A percentile compares a stretch with the other conserved stretches of the same genome.
These are phyloP conservation scores for Fusarium kyushuense DNA, from an alignment of 2,329 filamentous ascomycete genomes.

Conservation along the genomic window DNA sequence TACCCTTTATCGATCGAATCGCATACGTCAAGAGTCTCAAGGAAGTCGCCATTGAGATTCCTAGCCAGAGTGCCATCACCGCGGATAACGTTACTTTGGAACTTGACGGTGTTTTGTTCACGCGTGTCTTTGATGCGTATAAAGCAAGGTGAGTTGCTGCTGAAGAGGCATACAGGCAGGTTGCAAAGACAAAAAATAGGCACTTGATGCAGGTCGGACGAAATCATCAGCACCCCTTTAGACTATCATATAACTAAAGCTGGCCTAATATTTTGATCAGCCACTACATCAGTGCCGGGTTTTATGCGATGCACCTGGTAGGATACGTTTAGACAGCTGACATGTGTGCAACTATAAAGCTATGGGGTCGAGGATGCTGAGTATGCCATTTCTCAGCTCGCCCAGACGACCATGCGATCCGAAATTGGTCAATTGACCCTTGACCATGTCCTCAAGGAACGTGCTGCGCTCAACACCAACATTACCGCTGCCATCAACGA, in stretches of 20 bases:
- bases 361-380: slow-evolving; percentile 99
- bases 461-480: slow-evolving; percentile 94
- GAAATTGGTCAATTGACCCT: slow-evolving; percentile 97
- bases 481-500: slow-evolving; percentile 99
- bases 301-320: too few species aligned
- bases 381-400: slow-evolving; percentile 97
- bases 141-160: slow-evolving; percentile 80
- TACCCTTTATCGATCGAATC: slow-evolving; percentile 94
- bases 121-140: slow-evolving; percentile 95
- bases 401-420: slow-evolving; percentile 98
- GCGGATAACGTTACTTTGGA: slow-evolving; percentile 98
- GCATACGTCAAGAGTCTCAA: slow-evolving; percentile 98
- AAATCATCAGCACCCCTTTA: too few species aligned
- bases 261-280: too few species aligned
- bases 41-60: slow-evolving; percentile 95
- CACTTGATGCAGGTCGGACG: too few species aligned
- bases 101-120: slow-evolving; percentile 95
- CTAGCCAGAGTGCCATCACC: slow-evolving; percentile 96
- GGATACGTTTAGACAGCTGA: slow-evolving; percentile 30
- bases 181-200: too few species aligned
- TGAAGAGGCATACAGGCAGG: too few species aligned
- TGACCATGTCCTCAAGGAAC: slow-evolving; percentile 97
- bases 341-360: slow-evolving; percentile 60
- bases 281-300: too few species aligned
- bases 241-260: too few species aligned